Evolutionary conservation across 257 asterid species (phyloP), one percentile per base, ranked within the genome.

Genomic region (Ilex asprella): DNA sequence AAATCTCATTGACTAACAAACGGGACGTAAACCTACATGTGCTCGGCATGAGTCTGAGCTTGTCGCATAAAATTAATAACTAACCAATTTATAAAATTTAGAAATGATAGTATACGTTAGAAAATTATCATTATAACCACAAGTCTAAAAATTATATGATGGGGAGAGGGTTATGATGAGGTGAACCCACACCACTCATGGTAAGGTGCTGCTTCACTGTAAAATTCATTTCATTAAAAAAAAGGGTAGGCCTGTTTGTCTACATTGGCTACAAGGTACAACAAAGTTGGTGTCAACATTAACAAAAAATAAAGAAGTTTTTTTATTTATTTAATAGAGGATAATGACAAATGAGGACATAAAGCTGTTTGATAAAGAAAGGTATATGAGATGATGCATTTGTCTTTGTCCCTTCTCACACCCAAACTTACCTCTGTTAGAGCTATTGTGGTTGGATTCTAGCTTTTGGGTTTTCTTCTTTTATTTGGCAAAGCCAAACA

Each of bases 301-400:
- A 66, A 56, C 57, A 68, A 72, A 61, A 15, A 60, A 39, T 31
- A 71, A 65, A 60, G 58, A 41, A 41, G 12, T 1, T 10, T 46
- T 46, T 7, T 30, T 2, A 32, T 39, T 73, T 64, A 59, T 61
- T 75, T 65, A 58, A 77, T 31, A 59, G 35, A 41, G 32, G 75
- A 81, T 55, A 16, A 72, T 63, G 82, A 78, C n/a, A 55, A 82
- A 82, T 67, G 64, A 79, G 31, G 82, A 80, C 85, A 69, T 62
- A 72, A 82, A 74, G 74, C 46, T 73, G 62, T 56, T 68, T 64
- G 68, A 78, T 61, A 60, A 61, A 60, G 71, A 63, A 67, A 67
- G 73, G 39, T 71, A 50, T 30, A 59, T 67, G 62, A 64, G 62
- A 79, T 71, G 68, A 79, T 73, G 69, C 12, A 57, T 39, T 31